phyloP scores from a whole-genome alignment of 2,329 filamentous ascomycete genomes.

The Alternaria rosae region DNA sequence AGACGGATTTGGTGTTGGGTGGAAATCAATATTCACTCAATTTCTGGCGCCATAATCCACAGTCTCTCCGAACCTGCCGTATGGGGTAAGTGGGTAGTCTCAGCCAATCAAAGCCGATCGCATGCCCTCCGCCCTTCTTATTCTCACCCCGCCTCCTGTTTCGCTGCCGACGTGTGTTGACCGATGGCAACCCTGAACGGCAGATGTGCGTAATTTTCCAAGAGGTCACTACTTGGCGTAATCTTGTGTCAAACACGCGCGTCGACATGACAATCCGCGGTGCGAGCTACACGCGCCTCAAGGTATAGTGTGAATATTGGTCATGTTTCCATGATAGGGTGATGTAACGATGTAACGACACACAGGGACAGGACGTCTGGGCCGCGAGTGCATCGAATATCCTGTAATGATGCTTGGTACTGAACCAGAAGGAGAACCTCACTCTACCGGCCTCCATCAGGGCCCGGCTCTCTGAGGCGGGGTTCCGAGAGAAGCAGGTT shows the following conservation, averaged over 20 bases:
- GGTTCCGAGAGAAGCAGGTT: constrained; percentile 13
- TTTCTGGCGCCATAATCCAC: neutral
- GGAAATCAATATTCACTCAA: neutral
- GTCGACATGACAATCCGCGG: neutral
- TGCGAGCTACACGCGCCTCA: neutral
- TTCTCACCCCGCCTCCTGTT: neutral
- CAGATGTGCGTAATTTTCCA: neutral
- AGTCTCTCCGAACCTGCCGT: neutral
- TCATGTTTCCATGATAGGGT: neutral
- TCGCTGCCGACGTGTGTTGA: neutral
- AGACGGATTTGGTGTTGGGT: neutral
- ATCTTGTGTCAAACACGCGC: neutral
- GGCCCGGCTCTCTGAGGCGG: constrained; percentile 10
- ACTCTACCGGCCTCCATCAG: neutral
- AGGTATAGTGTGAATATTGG: neutral
- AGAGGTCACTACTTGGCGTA: neutral
- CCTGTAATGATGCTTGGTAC: neutral
- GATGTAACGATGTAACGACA: neutral
- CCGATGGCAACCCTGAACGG: neutral
- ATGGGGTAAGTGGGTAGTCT: neutral
- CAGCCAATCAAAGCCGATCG: neutral
- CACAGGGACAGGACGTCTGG: neutral
- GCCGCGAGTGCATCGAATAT: neutral
- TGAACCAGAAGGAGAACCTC: neutral
- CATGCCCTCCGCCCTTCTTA: neutral